Evolutionary conservation across 192 early-diverging fungal genomes (phyloP).

Genomic region (Coemansia sp.): DNA sequence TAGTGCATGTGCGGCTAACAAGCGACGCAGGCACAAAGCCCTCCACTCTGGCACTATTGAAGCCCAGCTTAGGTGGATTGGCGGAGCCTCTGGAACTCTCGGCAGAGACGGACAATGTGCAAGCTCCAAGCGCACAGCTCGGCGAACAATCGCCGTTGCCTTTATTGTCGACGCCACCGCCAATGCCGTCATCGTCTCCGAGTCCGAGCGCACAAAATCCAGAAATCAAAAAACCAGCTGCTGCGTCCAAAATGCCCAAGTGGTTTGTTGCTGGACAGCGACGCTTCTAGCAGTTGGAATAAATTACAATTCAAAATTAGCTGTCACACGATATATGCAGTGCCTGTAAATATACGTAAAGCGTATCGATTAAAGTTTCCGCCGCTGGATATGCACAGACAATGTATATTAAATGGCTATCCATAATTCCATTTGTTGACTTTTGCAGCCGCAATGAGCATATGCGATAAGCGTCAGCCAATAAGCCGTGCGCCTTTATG

Average conservation of each 20-base stretch:
- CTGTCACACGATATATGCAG: neutral
- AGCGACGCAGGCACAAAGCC: neutral
- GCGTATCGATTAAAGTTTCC: no score
- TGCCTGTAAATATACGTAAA: neutral
- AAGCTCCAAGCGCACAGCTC: neutral
- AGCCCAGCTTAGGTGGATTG: conserved; percentile 12
- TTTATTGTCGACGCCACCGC: neutral
- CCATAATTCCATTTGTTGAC: no score
- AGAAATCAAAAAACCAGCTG: neutral
- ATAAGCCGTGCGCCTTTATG: no score
- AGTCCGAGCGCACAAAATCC: conserved; percentile 6
- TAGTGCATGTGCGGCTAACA: conserved; percentile 40
- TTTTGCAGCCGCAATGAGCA: no score
- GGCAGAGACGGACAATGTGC: neutral
- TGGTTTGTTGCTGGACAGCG: conserved; percentile 47
- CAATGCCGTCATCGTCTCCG: conserved; percentile 1
- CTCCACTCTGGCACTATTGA: conserved; percentile 19
- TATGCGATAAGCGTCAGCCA: no score
- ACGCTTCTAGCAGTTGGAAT: conserved; percentile 7
- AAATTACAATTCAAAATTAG: neutral
- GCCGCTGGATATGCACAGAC: no score
- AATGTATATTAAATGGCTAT: no score
- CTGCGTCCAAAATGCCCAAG: conserved; percentile 34
- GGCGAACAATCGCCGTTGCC: no score
- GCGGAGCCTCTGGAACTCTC: conserved; percentile 14